phyloP scores from a whole-genome alignment of 176 grass and related monocot species.

The Cenchrus fungigraminus region DNA sequence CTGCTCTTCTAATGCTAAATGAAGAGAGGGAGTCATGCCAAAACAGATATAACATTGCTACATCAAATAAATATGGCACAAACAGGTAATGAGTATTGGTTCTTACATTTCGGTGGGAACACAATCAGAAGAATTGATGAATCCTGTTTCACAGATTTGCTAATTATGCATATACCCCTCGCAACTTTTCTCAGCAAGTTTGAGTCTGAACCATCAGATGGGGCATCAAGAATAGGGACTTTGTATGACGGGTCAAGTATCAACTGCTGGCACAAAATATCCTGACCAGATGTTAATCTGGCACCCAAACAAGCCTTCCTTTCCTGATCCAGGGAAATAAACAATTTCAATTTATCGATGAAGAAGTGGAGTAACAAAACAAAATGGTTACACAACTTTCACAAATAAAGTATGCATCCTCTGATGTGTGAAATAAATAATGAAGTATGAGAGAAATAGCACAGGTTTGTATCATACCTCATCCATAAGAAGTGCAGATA shows the following conservation, averaged over 20 bases:
- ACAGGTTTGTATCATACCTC: conserved; percentile 46
- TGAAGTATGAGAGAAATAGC: too few relatives aligned
- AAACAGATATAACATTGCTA: not conserved
- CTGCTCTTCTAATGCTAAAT: conserved; percentile 73
- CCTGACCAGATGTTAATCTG: conserved; percentile 90
- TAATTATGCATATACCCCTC: conserved; percentile 81
- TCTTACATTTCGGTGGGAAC: conserved; percentile 95
- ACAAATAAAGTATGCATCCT: conserved; percentile 32
- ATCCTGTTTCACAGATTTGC: conserved; percentile 58
- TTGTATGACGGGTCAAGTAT: conserved; percentile 73
- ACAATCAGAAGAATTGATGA: conserved; percentile 78
- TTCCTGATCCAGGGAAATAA: conserved; percentile 56
- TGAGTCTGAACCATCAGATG: conserved; percentile 46
- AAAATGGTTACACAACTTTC: not conserved
- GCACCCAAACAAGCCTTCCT: conserved; percentile 63
- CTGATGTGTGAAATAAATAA: not conserved
- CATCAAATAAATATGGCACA: conserved; percentile 18
- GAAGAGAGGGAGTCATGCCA: conserved; percentile 14
- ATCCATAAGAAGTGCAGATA: conserved; percentile 69
- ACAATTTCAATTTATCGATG: conserved; percentile 14
- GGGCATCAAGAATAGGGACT: conserved; percentile 58
- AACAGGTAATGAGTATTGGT: conserved; percentile 11
- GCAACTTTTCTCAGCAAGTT: conserved; percentile 54
- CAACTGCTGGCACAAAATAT: conserved; percentile 80
- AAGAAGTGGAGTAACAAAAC: not conserved